phyloP scores from a whole-genome alignment of 805 yeast genomes.

The Candida maesae region DNA sequence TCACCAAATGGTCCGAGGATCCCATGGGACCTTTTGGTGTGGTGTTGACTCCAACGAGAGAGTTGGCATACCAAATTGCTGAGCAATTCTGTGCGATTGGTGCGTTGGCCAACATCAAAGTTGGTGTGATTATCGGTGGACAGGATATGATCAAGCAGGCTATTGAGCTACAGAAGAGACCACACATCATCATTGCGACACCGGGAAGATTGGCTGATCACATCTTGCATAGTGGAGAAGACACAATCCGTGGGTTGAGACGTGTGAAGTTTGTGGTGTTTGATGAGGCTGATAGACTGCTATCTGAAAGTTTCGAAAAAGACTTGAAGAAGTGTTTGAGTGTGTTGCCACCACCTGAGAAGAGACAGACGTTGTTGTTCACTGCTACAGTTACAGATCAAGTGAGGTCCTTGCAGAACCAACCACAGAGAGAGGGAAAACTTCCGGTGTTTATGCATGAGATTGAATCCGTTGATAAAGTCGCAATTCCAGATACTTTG shows the following conservation, averaged over 20 bases:
- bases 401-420: slow-evolving; percentile 73
- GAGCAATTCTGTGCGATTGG: slow-evolving; percentile 96
- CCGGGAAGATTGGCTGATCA: slow-evolving; percentile 97
- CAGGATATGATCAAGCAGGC: slow-evolving; percentile 91
- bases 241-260: slow-evolving; percentile 73
- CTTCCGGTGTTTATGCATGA: slow-evolving; percentile 65
- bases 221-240: slow-evolving; percentile 82
- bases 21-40: slow-evolving; percentile 92
- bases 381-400: slow-evolving; percentile 97
- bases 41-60: slow-evolving; percentile 88
- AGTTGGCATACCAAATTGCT: slow-evolving; percentile 92
- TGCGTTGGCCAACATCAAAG: slow-evolving; percentile 77
- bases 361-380: slow-evolving; percentile 84
- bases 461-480: slow-evolving; percentile 65
- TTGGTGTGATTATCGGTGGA: slow-evolving; percentile 90
- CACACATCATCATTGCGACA: slow-evolving; percentile 94
- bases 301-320: slow-evolving; percentile 77
- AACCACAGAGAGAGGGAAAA: slow-evolving; percentile 51
- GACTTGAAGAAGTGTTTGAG: slow-evolving; percentile 72
- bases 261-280: slow-evolving; percentile 78
- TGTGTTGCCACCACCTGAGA: slow-evolving; percentile 63
- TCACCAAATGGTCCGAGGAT: slow-evolving; percentile 91
- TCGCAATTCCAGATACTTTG: slow-evolving; percentile 77
- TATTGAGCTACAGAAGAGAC: slow-evolving; percentile 70
- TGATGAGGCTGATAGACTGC: slow-evolving; percentile 82